Base-by-base conservation (phyloP, 1,284 basidiomycete genomes). In the Microbotryum silenes-acaulis region DNA sequence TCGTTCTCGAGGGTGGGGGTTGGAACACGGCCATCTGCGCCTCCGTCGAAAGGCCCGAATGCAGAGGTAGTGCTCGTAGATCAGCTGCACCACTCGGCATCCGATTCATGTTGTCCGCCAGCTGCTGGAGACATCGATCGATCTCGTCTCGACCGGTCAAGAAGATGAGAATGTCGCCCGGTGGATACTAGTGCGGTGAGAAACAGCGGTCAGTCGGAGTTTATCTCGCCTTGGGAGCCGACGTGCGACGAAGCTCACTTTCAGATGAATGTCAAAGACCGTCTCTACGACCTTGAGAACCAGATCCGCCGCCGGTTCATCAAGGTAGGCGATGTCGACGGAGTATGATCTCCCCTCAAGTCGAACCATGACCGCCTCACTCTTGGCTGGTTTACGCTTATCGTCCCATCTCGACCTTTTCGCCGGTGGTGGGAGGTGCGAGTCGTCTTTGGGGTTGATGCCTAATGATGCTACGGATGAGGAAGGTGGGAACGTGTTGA, bases 21-120 rank as follows among this genome's bases (percentile, higher is more conserved):
- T 87, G 82, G 69, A 99, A 97, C 12, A 93, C 86, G 56, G 81
- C 80, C 31, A 88, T 79, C 71, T 98, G 94, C 72, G 96, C 91
- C 52, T 88, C 85, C 0, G 84, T 85, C 1, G 87, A 82, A 6
- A 98, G 79, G 4, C 91, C 92, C 0, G 94, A 88, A 75, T 97
- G 90, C 1, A 99, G 78, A 0, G 93, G 86, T 4, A 96, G 75
- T 0, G 87, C 82, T 12, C 82, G 51, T 49, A 76, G 59, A 5
- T 68, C 64, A 1, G 69, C 65, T 2, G 72, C 73, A 42, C 79
- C 80, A 59, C 78, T 79, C 0, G 89, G 88, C 46, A 89, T 76
- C 42, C 81, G 82, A 52, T 88, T 82, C 47, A 88, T 74, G 57
- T 87, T 78, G 70, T 97, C 92, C 0, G 86, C 79, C 2, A 97